Percentiles rank a stretch among this genome's conserved stretches.
These are phyloP conservation scores for Coemansia sp. DNA, from an alignment of 192 early-diverging fungal species.

Conservation along the genomic window DNA sequence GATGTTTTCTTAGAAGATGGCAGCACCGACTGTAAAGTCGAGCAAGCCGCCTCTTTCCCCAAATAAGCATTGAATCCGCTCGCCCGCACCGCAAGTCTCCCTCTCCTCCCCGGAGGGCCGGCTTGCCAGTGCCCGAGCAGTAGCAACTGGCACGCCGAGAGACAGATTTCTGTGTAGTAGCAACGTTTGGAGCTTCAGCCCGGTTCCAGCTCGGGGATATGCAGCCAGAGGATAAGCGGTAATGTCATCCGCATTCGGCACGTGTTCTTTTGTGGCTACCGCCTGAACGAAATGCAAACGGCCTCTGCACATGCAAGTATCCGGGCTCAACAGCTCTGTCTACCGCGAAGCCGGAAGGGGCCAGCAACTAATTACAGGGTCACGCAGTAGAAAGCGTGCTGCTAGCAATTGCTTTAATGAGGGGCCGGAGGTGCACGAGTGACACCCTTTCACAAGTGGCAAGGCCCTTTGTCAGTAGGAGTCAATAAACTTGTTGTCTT, in stretches of 20 bases:
- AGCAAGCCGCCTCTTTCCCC: neutral
- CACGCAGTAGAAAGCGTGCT: neutral
- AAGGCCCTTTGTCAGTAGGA: neutral
- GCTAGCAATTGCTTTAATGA: neutral
- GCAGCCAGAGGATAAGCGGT: neutral
- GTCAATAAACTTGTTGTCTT: no score
- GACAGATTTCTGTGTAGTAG: neutral
- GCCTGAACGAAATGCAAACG: neutral
- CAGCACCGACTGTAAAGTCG: neutral
- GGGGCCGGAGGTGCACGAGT: neutral
- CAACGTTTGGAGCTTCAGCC: neutral
- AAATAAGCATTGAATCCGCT: neutral
- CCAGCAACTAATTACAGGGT: neutral
- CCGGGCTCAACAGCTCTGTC: neutral
- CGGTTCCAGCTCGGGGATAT: neutral
- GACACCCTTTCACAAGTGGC: neutral
- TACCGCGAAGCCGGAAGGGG: neutral
- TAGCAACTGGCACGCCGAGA: neutral
- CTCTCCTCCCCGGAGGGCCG: neutral
- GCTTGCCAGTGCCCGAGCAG: neutral
- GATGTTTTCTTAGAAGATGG: neutral
- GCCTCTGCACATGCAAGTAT: constrained; percentile 1
- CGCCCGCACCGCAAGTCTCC: neutral
- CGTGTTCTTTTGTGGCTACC: neutral
- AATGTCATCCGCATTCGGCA: neutral